Base-by-base conservation (phyloP, 495 filamentous ascomycete genomes). In the Clavariopsis aquatica region DNA sequence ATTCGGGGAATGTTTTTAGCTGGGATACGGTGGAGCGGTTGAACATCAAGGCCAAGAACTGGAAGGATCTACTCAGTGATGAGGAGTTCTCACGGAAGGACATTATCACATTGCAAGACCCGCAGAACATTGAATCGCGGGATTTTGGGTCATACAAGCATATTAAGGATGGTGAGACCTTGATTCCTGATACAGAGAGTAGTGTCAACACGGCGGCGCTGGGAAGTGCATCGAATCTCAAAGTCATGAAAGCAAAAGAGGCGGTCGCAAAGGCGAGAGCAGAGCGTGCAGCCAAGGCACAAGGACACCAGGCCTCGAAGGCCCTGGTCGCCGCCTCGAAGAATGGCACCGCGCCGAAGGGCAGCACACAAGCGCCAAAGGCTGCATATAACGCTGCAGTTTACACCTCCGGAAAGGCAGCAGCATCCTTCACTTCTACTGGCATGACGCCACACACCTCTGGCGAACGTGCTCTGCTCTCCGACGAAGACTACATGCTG, bases 1-100 rank as follows among this genome's bases (percentile, higher is more conserved):
- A 90, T 69, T 90, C 91, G 38, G 92, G 91, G 34, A 98, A 98
- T 78, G 95, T 96, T 7, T 99, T 96, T 72, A 86, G 92, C 10
- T 96, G 87, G 85, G 94, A 98, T 72, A 99, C 94, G 1, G 83
- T 98, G 12, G 91, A 98, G 74, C 83, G 91, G 65, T 82, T 98
- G 74, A 99, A 99, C 77, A 87, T 98, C 76, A 99, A 98, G 79
- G 85, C 93, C 54, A 99, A 96, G 84, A 87, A 95, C 80, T 99
- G 94, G 94, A 81, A 80, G 56, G 94, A 99, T 76, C 77, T 99
- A 5, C 86, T 98, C 17, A 90, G 86, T 69, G 93, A 98, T 67
- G 83, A 83, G 64, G 91, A 93, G 64, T 99, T 99, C 70, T 82
- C 82, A 45, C 85, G 95, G 58, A 91, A 89, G 70, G 94, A 99